Evolutionary conservation across 2,329 filamentous ascomycete genomes (phyloP), one percentile per base, ranked within the genome.

Genomic region (Penicillium brevicompactum): DNA sequence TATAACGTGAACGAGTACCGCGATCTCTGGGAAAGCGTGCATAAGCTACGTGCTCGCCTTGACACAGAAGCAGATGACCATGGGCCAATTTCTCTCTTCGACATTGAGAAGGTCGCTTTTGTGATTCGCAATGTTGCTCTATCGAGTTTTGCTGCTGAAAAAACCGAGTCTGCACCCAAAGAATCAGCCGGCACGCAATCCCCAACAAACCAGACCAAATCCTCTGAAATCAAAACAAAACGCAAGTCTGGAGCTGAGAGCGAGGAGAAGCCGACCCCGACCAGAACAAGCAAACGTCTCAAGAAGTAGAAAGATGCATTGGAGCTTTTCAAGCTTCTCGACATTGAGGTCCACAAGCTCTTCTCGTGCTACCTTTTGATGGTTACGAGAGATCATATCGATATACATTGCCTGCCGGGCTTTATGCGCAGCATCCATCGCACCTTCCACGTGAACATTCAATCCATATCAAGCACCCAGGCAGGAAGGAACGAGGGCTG

Each of bases 1-100:
- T 78, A 78, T 57, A 74, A 68, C 46, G 46, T 73, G 44, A 60
- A 66, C 16, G 76, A 78, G 58, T 78, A 77, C 59, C 54, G 63
- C 42, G 43, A 61, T 43, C 49, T 76, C 6, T 76, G 71, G 67
- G 55, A 66, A 37, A 67, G 64, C 8, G 64, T 65, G 22, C 31
- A 49, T 43, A 49, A 52, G 22, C 38, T 76, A 16, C 56, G 54
- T 16, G 37, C 18, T 22, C 59, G 69, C 11, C 46, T 76, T 22
- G 64, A 68, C 5, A 37, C 53, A 4, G 41, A 42, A 8, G 24
- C 31, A 4, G 37, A 4, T 21, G 27, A 27, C 7, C 9, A 16
- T 14, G 10, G 4, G 16, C 31, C 40, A 11, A 62, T 75, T 31
- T 70, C 69, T 2, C 63, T 66, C 51, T 38, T 54, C 9, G 69